Conservation (phyloP, 2,329 filamentous ascomycete genomes). For the Penicillium sp. region DNA sequence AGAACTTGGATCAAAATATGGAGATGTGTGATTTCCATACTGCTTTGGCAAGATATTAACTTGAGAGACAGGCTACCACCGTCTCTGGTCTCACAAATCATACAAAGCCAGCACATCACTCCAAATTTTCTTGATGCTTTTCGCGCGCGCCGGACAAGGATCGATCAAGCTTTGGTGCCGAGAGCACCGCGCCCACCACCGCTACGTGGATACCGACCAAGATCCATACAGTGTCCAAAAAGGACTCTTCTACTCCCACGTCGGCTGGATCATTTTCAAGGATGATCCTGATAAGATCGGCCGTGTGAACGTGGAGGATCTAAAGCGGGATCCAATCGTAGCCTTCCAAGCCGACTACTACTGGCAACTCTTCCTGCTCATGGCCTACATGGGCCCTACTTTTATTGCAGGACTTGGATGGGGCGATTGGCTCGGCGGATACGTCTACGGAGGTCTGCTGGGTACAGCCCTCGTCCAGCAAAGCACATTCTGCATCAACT, state of each 20-base stretch:
- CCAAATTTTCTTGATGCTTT: background rate
- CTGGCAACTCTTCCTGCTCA: conserved; percentile 55
- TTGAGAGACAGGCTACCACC: background rate
- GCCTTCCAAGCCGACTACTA: conserved; percentile 84
- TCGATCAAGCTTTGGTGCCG: conserved; percentile 84
- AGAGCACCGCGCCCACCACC: conserved; percentile 81
- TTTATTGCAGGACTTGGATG: conserved; percentile 72
- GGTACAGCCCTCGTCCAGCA: conserved; percentile 84
- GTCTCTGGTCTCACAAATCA: background rate
- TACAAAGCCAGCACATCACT: background rate
- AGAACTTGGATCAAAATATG: background rate
- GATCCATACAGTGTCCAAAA: conserved; percentile 86
- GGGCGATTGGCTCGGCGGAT: conserved; percentile 75
- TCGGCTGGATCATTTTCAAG: conserved; percentile 88
- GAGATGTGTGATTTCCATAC: background rate
- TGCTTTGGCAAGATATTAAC: background rate
- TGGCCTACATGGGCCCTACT: conserved; percentile 73
- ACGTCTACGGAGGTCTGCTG: conserved; percentile 78
- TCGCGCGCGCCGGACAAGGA: conserved; percentile 77
- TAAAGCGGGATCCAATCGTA: conserved; percentile 79
- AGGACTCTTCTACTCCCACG: conserved; percentile 75
- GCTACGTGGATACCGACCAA: conserved; percentile 86
- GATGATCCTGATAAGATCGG: conserved; percentile 74
- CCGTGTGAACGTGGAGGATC: conserved; percentile 79
- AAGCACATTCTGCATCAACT: conserved; percentile 88